Evolutionary conservation across 2,329 filamentous ascomycete genomes (phyloP).

Genomic region (Colletotrichum cuscutae): DNA sequence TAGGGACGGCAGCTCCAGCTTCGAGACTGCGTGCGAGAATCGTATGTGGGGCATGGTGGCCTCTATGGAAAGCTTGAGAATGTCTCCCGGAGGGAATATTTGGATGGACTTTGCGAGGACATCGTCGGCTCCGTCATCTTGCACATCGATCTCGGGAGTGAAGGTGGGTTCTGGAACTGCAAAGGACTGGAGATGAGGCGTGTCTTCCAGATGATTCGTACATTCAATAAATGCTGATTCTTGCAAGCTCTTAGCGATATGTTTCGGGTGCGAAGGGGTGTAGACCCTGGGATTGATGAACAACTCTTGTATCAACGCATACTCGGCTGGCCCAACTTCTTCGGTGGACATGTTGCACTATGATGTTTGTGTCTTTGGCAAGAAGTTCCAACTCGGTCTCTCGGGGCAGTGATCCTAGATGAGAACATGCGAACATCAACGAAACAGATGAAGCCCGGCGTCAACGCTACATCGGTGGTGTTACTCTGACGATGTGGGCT

Average conservation of each 20-base stretch:
- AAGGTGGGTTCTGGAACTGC: not conserved
- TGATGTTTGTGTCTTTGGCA: not conserved
- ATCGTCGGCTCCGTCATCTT: not conserved
- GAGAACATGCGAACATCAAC: not conserved
- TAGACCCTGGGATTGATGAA: not conserved
- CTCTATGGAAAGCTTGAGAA: conserved; percentile 7
- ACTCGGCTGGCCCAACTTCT: not conserved
- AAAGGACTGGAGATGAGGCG: not conserved
- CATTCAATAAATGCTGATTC: not conserved
- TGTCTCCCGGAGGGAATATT: not conserved
- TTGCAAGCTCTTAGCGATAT: not conserved
- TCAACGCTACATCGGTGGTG: not conserved
- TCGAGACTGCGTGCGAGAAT: not conserved
- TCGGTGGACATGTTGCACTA: not conserved
- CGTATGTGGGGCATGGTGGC: not conserved
- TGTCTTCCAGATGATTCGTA: not conserved
- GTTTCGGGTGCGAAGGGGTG: not conserved
- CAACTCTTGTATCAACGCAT: not conserved
- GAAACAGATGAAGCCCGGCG: not conserved
- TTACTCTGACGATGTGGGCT: not conserved
- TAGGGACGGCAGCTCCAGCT: conserved; percentile 24
- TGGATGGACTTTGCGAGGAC: not conserved
- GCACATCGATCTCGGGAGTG: not conserved
- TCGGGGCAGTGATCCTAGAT: not conserved
- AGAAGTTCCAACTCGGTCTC: not conserved